phyloP scores from a whole-genome alignment of 2,329 filamentous ascomycete species.

The Fusarium sp. region DNA sequence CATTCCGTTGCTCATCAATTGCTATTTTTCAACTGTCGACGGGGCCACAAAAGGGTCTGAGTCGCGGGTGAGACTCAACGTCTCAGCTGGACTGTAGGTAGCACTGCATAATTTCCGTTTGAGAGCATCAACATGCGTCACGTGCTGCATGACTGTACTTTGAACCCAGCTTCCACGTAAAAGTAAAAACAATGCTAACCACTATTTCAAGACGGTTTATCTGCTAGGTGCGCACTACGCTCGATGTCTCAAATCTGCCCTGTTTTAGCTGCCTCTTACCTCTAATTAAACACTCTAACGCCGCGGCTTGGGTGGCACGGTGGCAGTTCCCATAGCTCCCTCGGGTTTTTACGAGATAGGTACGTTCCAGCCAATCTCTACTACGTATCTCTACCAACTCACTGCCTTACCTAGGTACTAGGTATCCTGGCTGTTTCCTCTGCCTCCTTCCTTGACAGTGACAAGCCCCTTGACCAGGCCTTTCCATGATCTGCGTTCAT shows the following conservation, averaged over 20 bases:
- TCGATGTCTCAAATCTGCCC: neutral
- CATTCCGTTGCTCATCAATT: neutral
- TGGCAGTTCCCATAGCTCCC: neutral
- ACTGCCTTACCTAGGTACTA: neutral
- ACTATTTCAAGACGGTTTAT: no score
- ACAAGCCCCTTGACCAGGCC: conserved; percentile 18
- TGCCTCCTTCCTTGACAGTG: conserved; percentile 16
- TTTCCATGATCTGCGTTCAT: conserved; percentile 33
- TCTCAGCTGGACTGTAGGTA: neutral
- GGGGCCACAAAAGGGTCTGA: neutral
- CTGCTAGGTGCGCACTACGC: neutral
- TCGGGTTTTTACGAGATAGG: conserved; percentile 3
- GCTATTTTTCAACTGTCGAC: conserved; percentile 13
- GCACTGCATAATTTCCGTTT: neutral
- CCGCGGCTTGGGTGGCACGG: neutral
- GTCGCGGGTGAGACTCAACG: neutral
- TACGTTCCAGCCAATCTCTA: neutral
- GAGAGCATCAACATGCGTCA: neutral
- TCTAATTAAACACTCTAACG: neutral
- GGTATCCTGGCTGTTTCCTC: neutral
- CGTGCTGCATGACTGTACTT: neutral
- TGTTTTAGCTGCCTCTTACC: neutral
- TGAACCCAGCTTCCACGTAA: neutral
- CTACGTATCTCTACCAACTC: neutral
- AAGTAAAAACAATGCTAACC: no score